Conservation (phyloP, 257 asterid species). For the Sherardia arvensis region DNA sequence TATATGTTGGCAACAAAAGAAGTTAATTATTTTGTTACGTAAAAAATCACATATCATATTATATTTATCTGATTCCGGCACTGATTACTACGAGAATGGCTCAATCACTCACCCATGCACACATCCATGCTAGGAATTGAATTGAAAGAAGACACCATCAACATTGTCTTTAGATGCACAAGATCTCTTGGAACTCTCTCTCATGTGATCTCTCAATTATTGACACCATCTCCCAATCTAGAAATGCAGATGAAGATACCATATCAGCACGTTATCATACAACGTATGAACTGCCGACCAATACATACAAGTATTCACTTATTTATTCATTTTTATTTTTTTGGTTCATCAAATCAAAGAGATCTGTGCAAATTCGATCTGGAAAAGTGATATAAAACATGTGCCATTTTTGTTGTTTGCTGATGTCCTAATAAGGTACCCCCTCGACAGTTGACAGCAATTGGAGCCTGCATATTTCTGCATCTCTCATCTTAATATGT, state of each 20-base stretch:
- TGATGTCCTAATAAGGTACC: slow-evolving; percentile 2
- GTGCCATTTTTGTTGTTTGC: slow-evolving; percentile 6
- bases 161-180: neutral
- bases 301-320: too few species aligned
- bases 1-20: too few species aligned
- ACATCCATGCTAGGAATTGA: neutral
- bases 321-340: too few species aligned
- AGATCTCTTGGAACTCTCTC: slow-evolving; percentile 7
- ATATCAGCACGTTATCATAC: neutral
- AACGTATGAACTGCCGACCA: neutral
- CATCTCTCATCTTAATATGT: neutral
- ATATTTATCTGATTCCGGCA: neutral
- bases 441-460: neutral
- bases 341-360: neutral
- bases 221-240: neutral
- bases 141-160: neutral
- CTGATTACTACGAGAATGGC: neutral
- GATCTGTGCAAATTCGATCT: neutral
- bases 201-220: slow-evolving; percentile 37
- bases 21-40: too few species aligned
- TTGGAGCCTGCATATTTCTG: neutral
- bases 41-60: too few species aligned
- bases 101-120: neutral
- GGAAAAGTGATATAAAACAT: slow-evolving; percentile 2
- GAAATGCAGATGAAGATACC: neutral